Percentiles rank a stretch among this genome's conserved stretches.
Conservation (phyloP, 1,284 basidiomycete species). For the Leccinum angustisporum region DNA sequence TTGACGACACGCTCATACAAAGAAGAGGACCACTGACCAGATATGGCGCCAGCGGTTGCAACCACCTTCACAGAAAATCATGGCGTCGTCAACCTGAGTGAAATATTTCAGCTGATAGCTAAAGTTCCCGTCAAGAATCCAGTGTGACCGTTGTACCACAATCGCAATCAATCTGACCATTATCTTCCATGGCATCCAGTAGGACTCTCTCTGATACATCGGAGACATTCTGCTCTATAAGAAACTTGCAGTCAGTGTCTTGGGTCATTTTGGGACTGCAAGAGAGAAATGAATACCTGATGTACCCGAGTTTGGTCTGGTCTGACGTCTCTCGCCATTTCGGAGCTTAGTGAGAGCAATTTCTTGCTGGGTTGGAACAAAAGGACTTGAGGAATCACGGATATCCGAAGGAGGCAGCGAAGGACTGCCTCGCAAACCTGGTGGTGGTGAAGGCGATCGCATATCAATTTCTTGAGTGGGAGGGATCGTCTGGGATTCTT, state of each 20-base stretch:
- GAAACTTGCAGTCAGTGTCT: slow-evolving; percentile 50
- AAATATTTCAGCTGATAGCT: slow-evolving; percentile 11
- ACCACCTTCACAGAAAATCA: slow-evolving; percentile 62
- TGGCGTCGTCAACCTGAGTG: slow-evolving; percentile 51
- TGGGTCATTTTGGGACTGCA: neutral
- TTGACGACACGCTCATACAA: slow-evolving; percentile 2
- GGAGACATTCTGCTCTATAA: slow-evolving; percentile 9
- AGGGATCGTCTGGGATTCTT: slow-evolving; percentile 45
- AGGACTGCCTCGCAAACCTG: slow-evolving; percentile 8
- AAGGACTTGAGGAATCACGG: slow-evolving; percentile 18
- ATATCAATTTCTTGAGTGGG: slow-evolving; percentile 35
- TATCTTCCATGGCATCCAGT: slow-evolving; percentile 15
- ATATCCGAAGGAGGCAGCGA: slow-evolving; percentile 44
- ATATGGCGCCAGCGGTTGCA: slow-evolving; percentile 73
- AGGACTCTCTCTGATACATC: neutral
- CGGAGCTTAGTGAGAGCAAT: slow-evolving; percentile 43
- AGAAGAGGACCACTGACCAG: slow-evolving; percentile 48
- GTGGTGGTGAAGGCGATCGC: slow-evolving; percentile 21
- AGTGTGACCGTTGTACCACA: slow-evolving; percentile 56
- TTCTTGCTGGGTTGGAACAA: slow-evolving; percentile 31
- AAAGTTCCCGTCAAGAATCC: neutral
- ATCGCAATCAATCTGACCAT: slow-evolving; percentile 49
- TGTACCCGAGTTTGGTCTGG: slow-evolving; percentile 43
- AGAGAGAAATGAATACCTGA: slow-evolving; percentile 40
- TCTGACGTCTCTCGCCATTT: slow-evolving; percentile 17